phyloP scores from a whole-genome alignment of 2,329 filamentous ascomycete genomes.

The Macrophomina tecta region DNA sequence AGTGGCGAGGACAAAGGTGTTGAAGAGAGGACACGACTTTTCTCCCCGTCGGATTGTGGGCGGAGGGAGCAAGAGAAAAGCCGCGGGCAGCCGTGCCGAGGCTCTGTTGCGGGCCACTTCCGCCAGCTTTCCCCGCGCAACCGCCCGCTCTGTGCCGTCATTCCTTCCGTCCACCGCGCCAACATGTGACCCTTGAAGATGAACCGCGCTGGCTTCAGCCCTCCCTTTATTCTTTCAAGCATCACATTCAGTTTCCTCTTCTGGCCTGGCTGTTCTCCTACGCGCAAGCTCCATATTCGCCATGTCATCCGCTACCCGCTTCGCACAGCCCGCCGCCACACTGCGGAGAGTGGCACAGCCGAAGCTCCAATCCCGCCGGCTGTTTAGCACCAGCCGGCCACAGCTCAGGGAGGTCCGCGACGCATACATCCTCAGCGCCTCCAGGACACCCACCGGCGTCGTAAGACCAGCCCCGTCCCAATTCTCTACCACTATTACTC shows the following conservation, averaged over 20 bases:
- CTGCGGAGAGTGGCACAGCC: constrained; percentile 10
- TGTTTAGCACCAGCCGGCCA: constrained; percentile 43
- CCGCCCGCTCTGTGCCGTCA: background rate
- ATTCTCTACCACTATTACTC: background rate
- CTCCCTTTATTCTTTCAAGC: background rate
- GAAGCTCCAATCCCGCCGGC: constrained; percentile 31
- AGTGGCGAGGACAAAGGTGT: background rate
- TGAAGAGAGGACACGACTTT: background rate
- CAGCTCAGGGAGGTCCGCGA: constrained; percentile 74
- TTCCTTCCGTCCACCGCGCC: background rate
- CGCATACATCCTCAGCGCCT: constrained; percentile 90
- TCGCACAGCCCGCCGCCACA: background rate
- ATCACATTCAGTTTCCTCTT: background rate
- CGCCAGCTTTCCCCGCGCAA: constrained; percentile 10
- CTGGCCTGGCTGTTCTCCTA: background rate
- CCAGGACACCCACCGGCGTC: constrained; percentile 88
- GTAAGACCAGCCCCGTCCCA: constrained; percentile 53
- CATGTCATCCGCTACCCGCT: constrained; percentile 10
- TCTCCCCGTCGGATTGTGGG: background rate
- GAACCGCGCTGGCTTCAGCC: background rate
- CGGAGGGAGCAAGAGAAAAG: background rate
- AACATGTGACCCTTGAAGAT: constrained; percentile 10
- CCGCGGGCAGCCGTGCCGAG: constrained; percentile 16
- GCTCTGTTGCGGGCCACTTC: constrained; percentile 13
- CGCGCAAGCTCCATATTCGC: background rate